Conservation (phyloP, 805 yeast species). For the Suhomyces prunicola region DNA sequence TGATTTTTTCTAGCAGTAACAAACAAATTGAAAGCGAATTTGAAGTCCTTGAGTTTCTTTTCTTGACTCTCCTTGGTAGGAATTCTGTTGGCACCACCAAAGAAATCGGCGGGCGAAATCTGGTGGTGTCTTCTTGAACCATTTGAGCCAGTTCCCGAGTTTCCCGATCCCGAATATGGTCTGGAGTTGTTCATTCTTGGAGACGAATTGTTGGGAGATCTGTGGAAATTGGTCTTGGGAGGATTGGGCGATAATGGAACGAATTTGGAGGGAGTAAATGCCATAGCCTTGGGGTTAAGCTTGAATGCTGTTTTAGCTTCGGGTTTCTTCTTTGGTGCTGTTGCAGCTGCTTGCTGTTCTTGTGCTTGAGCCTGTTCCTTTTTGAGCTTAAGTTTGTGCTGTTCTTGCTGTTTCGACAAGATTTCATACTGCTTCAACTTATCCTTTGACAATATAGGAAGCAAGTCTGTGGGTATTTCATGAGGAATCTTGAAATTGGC, state of each 20-base stretch:
- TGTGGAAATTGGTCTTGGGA: conserved; percentile 20
- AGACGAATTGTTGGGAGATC: conserved; percentile 28
- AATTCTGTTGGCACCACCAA: conserved; percentile 36
- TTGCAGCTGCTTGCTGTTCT: background rate
- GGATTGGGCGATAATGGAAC: conserved; percentile 26
- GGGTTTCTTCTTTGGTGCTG: conserved; percentile 42
- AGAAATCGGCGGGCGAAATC: conserved; percentile 40
- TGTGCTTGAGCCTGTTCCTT: background rate
- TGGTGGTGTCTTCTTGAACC: conserved; percentile 27
- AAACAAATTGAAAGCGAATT: conserved; percentile 51
- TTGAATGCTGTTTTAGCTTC: conserved; percentile 62
- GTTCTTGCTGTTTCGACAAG: conserved; percentile 34
- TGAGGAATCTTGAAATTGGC: conserved; percentile 76
- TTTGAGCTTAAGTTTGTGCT: conserved; percentile 7
- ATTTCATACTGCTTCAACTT: conserved; percentile 63
- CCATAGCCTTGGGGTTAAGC: conserved; percentile 66
- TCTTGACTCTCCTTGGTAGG: conserved; percentile 38
- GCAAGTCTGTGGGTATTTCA: conserved; percentile 54
- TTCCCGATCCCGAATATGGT: conserved; percentile 26
- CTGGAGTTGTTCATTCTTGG: conserved; percentile 33
- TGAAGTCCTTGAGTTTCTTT: conserved; percentile 36
- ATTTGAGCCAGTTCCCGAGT: conserved; percentile 1
- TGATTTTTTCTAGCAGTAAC: conserved; percentile 39
- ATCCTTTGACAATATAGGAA: conserved; percentile 70
- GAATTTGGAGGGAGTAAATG: conserved; percentile 52